A percentile compares a stretch with the other conserved stretches of the same genome.
phyloP scores from a whole-genome alignment of 305 asterid genomes.

The Rubia peregrina region DNA sequence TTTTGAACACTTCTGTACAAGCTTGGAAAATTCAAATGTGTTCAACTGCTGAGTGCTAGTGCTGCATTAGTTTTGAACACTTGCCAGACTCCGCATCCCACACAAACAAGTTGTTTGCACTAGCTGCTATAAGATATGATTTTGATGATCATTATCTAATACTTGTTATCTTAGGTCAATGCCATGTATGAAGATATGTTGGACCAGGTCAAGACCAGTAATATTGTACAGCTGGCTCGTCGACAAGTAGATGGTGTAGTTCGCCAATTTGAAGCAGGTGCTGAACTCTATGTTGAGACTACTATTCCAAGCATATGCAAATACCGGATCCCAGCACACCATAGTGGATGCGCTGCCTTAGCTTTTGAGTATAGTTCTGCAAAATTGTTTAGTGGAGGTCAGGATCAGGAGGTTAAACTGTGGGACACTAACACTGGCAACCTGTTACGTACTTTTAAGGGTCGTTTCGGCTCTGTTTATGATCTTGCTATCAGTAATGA shows the following conservation, averaged over 20 bases:
- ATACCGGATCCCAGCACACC: slow-evolving; percentile 84
- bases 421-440: slow-evolving; percentile 77
- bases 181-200: slow-evolving; percentile 62
- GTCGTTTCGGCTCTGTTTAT: slow-evolving; percentile 72
- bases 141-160: slow-evolving; percentile 6
- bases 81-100: too few relatives aligned
- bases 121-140: background rate
- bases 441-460: slow-evolving; percentile 40
- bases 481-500: slow-evolving; percentile 79
- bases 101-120: background rate
- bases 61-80: background rate
- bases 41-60: background rate
- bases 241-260: slow-evolving; percentile 89
- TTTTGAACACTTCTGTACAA: background rate
- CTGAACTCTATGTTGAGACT: slow-evolving; percentile 67
- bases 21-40: background rate
- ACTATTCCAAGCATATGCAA: slow-evolving; percentile 63
- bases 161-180: slow-evolving; percentile 49
- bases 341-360: slow-evolving; percentile 71
- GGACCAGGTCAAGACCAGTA: slow-evolving; percentile 46
- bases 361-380: slow-evolving; percentile 56
- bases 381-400: slow-evolving; percentile 79
- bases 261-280: slow-evolving; percentile 85
- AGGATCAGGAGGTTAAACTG: slow-evolving; percentile 64
- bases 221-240: slow-evolving; percentile 63